Evolutionary conservation across 257 asterid genomes (phyloP), one percentile per base, ranked within the genome.

Genomic region (Cruciata laevipes): DNA sequence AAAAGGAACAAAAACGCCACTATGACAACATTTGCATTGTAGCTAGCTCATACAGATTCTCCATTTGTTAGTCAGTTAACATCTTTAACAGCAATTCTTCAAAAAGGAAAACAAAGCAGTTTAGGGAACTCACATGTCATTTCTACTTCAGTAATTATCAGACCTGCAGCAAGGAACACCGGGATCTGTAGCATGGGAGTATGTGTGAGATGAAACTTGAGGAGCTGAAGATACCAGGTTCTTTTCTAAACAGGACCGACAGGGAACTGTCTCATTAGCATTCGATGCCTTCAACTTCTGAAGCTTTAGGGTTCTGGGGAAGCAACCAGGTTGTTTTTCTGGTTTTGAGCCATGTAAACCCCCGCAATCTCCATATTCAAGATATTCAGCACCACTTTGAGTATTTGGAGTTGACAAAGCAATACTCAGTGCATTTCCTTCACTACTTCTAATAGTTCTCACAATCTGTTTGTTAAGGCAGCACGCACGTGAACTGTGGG

Each of bases 401-500:
- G 69, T 64, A 17, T 55, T 69, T 1, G 81, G 85, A 1, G 79
- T 74, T 27, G 65, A 42, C 66, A 71, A 68, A 23, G 85, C 83
- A 63, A 85, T 56, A 72, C 80, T 81, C 31, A 83, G 69, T 12
- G 92, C 84, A 76, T 89, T 87, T 55, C 95, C 95, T 17, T 87
- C 86, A 44, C 78, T 69, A 68, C 72, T 79, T 71, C 93, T 68
- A 67, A 89, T 75, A 61, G 79, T 83, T 70, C 82, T 78, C 55
- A 83, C 78, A n/a, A 75, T 55, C 68, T 78, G 84, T 37, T 66
- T 83, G 14, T 73, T 85, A 74, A 75, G 86, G 77, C 88, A 86
- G 68, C 85, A 88, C 0, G 77, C 61, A n/a, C 47, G 82, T n/a
- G 81, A 65, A 49, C 57, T 63, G 30, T 80, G 89, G 37, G 96